Base-by-base conservation (phyloP, 2,329 filamentous ascomycete genomes). In the Paracamarosporium sp. region DNA sequence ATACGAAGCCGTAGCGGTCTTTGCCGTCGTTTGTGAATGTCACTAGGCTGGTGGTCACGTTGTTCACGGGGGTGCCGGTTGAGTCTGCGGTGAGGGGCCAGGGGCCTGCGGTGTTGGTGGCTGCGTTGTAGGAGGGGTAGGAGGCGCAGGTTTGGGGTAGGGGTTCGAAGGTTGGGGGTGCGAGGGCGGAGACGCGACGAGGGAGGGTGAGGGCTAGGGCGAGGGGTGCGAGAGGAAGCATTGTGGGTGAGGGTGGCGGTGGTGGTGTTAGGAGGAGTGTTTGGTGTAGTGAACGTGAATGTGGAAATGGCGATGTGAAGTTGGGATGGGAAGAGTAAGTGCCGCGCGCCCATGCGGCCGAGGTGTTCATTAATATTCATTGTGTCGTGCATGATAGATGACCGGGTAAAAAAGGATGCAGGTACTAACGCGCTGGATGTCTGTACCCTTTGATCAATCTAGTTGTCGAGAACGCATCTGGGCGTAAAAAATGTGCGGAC, bases 1-100 rank as follows among this genome's bases (percentile, higher is more conserved):
- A 27, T 48, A 62, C 60, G 27, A 62, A 60, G 7, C 57, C 53
- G 24, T 52, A 62, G 9, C 51, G 40, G 28, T 60, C 55, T 20
- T 27, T 36, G 17, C 60, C 57, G 27, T 62, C 41, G 27, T 57
- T 57, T 1, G 60, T 62, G 47, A 60, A 62, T 4, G 30, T 31
- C 28, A 48, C 60, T 12, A 43, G 27, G 51, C 54, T 57, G 2
- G 52, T 51, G 17, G 20, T 28, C 1, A 22, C 17, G 30, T 56
- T 53, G 31, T 63, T 50, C 27, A 60, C 38, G 5, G 50, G 11
- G 40, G 38, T 27, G 13, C 47, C 47, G 15, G 53, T 53, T 3
- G 58, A 56, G 31, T 57, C 50, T 2, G 53, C 53, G 41, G 56
- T 33, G 9, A 59, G 30, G 13, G 31, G 35, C 31, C 33, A 63